phyloP scores from a whole-genome alignment of 192 early-diverging fungal genomes.

The Coemansia sp. region DNA sequence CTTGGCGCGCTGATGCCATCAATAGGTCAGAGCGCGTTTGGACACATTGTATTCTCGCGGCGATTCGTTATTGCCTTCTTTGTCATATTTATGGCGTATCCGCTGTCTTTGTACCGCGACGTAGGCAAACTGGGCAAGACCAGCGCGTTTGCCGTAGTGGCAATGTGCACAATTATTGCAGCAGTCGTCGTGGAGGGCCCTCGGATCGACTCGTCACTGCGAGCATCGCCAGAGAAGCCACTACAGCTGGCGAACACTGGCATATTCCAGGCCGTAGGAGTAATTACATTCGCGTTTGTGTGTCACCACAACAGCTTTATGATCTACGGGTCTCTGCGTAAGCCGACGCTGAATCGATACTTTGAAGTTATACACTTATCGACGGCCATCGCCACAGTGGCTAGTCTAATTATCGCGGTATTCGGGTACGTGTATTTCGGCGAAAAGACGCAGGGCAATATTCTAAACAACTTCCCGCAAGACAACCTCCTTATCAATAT shows the following conservation, averaged over 20 bases:
- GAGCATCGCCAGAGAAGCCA: constrained; percentile 37
- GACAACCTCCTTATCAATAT: constrained; percentile 80
- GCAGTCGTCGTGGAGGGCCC: constrained; percentile 72
- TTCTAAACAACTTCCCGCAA: constrained; percentile 85
- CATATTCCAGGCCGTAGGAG: constrained; percentile 80
- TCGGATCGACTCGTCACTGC: constrained; percentile 53
- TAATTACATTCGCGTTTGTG: constrained; percentile 94
- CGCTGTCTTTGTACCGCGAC: constrained; percentile 84
- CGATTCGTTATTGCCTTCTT: constrained; percentile 74
- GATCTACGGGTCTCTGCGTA: constrained; percentile 81
- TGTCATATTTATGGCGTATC: constrained; percentile 77
- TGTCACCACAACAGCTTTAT: constrained; percentile 96
- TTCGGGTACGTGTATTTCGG: constrained; percentile 80
- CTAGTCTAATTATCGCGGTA: constrained; percentile 70
- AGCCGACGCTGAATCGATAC: constrained; percentile 84
- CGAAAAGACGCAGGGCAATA: constrained; percentile 84
- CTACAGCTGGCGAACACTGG: constrained; percentile 55
- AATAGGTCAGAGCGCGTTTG: constrained; percentile 55
- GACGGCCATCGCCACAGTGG: constrained; percentile 67
- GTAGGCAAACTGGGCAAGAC: constrained; percentile 88
- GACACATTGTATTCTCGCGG: constrained; percentile 69
- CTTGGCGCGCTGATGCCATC: constrained; percentile 68
- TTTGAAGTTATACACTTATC: constrained; percentile 81
- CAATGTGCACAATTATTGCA: constrained; percentile 76
- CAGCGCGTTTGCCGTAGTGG: constrained; percentile 78